A percentile compares a stretch with the other conserved stretches of the same genome.
phyloP scores from a whole-genome alignment of 176 grass and related monocot genomes.

The Oryza nivara region DNA sequence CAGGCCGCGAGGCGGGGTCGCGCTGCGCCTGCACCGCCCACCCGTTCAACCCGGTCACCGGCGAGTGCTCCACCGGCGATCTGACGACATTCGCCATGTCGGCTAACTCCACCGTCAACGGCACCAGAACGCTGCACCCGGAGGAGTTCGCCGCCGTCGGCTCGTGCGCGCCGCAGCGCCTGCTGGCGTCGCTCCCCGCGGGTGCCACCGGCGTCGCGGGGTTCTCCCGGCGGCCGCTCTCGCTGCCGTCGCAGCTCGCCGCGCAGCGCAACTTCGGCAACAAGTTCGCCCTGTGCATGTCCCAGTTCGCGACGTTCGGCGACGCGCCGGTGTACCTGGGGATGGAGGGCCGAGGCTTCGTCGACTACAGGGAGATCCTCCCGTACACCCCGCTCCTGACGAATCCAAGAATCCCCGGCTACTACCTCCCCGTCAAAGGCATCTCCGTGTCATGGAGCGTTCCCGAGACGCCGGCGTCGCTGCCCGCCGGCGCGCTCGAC shows the following conservation, averaged over 20 bases:
- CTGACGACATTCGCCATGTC: conserved; percentile 37
- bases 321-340: conserved; percentile 42
- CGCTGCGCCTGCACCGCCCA: conserved; percentile 38
- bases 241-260: conserved; percentile 53
- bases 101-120: conserved; percentile 38
- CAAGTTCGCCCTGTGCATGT: conserved; percentile 59
- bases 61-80: conserved; percentile 40
- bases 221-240: conserved; percentile 30
- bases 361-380: conserved; percentile 20
- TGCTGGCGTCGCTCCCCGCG: not conserved
- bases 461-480: rapidly evolving
- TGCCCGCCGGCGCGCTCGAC: conserved; percentile 24
- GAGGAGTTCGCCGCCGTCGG: not conserved
- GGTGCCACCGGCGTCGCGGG: conserved; percentile 47
- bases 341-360: not conserved
- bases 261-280: conserved; percentile 34
- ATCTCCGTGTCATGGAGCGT: conserved; percentile 20
- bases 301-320: conserved; percentile 46
- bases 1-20: not conserved
- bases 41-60: conserved; percentile 45
- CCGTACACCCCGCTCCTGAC: conserved; percentile 52
- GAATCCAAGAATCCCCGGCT: conserved; percentile 36
- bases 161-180: conserved; percentile 38
- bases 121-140: not conserved
- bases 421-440: conserved; percentile 48